These are phyloP conservation scores for Nakazawaea pomicola DNA, from an alignment of 805 yeast species.

Conservation along the genomic window DNA sequence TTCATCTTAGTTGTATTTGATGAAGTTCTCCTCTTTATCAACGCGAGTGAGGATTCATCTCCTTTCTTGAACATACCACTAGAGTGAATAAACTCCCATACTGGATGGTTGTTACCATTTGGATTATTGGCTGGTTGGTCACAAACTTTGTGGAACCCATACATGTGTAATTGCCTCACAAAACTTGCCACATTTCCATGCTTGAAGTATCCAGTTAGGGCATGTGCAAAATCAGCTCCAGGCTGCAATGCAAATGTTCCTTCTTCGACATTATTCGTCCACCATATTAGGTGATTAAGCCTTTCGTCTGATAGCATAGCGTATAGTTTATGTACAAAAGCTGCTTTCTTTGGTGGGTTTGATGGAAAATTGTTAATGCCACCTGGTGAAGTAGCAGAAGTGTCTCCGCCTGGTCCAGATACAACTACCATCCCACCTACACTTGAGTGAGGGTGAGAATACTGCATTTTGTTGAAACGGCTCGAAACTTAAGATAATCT, in stretches of 20 bases:
- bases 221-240: constrained; percentile 55
- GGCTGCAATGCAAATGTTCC: constrained; percentile 63
- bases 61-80: constrained; percentile 45
- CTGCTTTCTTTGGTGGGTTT: constrained; percentile 38
- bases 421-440: too few relatives aligned
- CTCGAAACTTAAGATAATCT: too few relatives aligned
- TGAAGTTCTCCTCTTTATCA: constrained; percentile 44
- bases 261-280: constrained; percentile 43
- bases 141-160: constrained; percentile 83
- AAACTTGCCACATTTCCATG: constrained; percentile 92
- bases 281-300: constrained; percentile 57
- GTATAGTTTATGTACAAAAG: constrained; percentile 61
- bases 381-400: too few relatives aligned
- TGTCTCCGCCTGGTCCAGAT: too few relatives aligned
- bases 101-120: constrained; percentile 20
- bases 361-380: too few relatives aligned
- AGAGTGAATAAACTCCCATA: constrained; percentile 56
- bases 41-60: constrained; percentile 38
- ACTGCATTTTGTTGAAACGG: too few relatives aligned
- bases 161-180: constrained; percentile 93
- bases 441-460: too few relatives aligned
- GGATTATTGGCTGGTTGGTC: constrained; percentile 28
- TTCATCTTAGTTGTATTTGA: constrained; percentile 22
- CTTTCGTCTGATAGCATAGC: constrained; percentile 54
- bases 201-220: constrained; percentile 73